These are phyloP conservation scores for Lindgomyces ingoldianus DNA, from an alignment of 495 filamentous ascomycete species.

Conservation along the genomic window DNA sequence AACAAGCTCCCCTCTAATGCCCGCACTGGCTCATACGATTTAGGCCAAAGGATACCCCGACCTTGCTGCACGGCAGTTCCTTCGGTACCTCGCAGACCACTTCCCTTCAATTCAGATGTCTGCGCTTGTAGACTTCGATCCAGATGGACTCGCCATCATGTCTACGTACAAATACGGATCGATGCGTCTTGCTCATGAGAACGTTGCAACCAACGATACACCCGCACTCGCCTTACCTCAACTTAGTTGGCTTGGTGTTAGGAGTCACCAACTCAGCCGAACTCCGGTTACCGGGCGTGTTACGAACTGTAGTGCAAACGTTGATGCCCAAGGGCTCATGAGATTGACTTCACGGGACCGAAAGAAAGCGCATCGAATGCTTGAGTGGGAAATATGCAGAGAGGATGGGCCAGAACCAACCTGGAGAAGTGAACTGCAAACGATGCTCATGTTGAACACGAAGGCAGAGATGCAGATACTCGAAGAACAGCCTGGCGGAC, in stretches of 20 bases:
- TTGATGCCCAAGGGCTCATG: constrained; percentile 49
- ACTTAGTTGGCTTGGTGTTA: constrained; percentile 75
- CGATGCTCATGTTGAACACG: constrained; percentile 80
- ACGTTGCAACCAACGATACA: constrained; percentile 36
- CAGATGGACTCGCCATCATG: constrained; percentile 82
- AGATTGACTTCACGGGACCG: constrained; percentile 65
- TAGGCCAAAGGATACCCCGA: constrained; percentile 94
- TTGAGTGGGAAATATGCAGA: constrained; percentile 57
- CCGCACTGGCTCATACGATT: neutral
- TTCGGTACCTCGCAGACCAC: constrained; percentile 49
- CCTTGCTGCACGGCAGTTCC: constrained; percentile 72
- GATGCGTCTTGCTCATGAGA: constrained; percentile 68
- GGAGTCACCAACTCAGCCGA: constrained; percentile 57
- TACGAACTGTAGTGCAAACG: constrained; percentile 6
- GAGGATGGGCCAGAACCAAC: constrained; percentile 54
- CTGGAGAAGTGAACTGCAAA: constrained; percentile 70
- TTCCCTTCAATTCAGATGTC: constrained; percentile 54
- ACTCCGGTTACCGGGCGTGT: constrained; percentile 19
- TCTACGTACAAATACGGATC: constrained; percentile 89
- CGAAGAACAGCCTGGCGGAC: constrained; percentile 46
- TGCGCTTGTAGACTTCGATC: constrained; percentile 80
- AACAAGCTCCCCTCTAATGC: neutral
- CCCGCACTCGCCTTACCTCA: constrained; percentile 53
- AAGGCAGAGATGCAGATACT: constrained; percentile 91
- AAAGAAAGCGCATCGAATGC: constrained; percentile 64